Evolutionary conservation across 768 basidiomycete species (phyloP), one percentile per base, ranked within the genome.

Genomic region (Pleurotus platypus): DNA sequence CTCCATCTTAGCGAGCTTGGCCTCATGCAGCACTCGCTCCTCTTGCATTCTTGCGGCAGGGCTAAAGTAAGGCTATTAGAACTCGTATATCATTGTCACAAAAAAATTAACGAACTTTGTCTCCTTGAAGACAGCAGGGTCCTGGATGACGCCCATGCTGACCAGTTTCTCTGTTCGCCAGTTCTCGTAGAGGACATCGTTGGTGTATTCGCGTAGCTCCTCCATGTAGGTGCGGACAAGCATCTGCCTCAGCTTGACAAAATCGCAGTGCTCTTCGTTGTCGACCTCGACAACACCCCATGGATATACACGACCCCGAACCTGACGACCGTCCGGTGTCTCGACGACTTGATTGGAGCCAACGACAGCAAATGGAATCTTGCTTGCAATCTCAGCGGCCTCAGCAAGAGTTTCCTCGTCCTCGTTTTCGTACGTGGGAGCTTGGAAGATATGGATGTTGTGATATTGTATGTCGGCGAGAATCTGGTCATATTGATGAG

Each of bases 251-350:
- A 99, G 89, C 75, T 98, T 98, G 73, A 98, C 96, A 69, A 99
- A 99, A 72, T 99, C 97, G 64, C 97, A 99, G 69, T 99, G 97
- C 15, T 94, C 92, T 69, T 98, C 97, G 66, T 99, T 98, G 78
- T 99, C 97, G 22, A 99, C 97, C 70, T 99, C 97, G 62, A 98
- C 94, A 49, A 95, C 88, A 70, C 97, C 97, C 97, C 97, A 99
- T 8, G 97, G 97, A 71, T 99, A 99, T 3, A 85, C 79, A 63
- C 97, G 92, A 11, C 97, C 97, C 62, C 97, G 92, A 49, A 98
- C 94, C 72, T 88, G 78, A 58, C 94, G 90, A 22, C 95, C 94
- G 65, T 96, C 94, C 20, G 90, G 81, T 2, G 92, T 87, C 58
- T 78, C 72, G 30, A 99, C 90, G 55, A 89, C 74, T 61, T 80